phyloP scores from a whole-genome alignment of 2,329 filamentous ascomycete species.

The Fusarium veterinarium region DNA sequence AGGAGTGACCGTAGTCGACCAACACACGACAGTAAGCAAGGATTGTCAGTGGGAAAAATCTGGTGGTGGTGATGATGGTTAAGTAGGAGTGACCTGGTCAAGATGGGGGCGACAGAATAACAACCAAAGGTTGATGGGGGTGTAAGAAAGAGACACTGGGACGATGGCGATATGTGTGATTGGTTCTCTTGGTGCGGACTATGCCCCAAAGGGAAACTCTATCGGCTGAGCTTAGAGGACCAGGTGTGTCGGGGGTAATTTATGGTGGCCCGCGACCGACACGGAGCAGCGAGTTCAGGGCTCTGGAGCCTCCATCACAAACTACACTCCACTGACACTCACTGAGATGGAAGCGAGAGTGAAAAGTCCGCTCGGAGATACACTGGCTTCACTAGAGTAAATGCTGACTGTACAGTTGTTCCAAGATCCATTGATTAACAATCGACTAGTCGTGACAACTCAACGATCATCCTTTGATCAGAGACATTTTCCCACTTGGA shows the following conservation, averaged over 20 bases:
- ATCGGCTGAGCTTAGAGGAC: neutral
- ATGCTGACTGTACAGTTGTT: slow-evolving; percentile 6
- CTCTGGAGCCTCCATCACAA: neutral
- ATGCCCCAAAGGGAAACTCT: neutral
- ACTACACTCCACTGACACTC: slow-evolving; percentile 10
- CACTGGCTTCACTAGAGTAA: neutral
- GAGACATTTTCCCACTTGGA: neutral
- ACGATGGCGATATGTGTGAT: slow-evolving; percentile 16
- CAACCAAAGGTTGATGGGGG: slow-evolving; percentile 2
- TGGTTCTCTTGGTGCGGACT: neutral
- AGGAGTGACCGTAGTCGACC: slow-evolving; percentile 13
- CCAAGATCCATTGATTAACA: neutral
- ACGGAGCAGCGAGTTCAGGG: neutral
- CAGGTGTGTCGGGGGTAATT: slow-evolving; percentile 19
- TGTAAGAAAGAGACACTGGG: neutral
- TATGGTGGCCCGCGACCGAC: slow-evolving; percentile 11
- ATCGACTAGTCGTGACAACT: neutral
- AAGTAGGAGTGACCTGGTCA: slow-evolving; percentile 14
- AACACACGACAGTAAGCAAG: slow-evolving; percentile 13
- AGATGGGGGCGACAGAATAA: slow-evolving; percentile 34
- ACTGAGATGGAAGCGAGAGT: slow-evolving; percentile 1
- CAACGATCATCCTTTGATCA: neutral
- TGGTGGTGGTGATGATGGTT: slow-evolving; percentile 20
- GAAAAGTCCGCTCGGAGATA: slow-evolving; percentile 23
- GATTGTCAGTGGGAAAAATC: slow-evolving; percentile 8